These are phyloP conservation scores for Teunomyces tritomae DNA, from an alignment of 805 yeast genomes.

Conservation along the genomic window DNA sequence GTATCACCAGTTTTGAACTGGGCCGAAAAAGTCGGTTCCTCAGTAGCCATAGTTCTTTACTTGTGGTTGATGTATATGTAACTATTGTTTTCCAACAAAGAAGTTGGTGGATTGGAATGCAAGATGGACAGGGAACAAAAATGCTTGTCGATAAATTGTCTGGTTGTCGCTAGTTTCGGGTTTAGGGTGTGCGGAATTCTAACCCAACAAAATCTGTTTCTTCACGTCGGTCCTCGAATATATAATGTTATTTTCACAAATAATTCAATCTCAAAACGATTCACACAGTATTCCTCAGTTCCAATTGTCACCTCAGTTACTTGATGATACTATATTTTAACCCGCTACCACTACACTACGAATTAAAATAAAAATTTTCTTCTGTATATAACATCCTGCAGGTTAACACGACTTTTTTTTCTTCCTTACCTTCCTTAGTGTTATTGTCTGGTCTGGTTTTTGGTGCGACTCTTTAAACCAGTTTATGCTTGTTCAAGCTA, in stretches of 20 bases:
- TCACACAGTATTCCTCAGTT: neutral
- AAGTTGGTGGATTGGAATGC: no score
- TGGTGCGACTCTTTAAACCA: neutral
- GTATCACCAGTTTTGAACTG: conserved; percentile 31
- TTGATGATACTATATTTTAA: neutral
- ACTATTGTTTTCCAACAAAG: no score
- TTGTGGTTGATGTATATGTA: neutral
- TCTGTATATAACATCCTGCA: neutral
- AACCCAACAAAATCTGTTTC: neutral
- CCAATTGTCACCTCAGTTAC: neutral
- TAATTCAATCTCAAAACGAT: neutral
- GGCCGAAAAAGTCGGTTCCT: neutral
- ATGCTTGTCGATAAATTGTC: neutral
- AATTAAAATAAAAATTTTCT: neutral
- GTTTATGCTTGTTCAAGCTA: no score
- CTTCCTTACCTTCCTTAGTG: neutral
- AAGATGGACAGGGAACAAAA: neutral
- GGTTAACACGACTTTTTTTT: neutral
- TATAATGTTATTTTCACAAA: no score
- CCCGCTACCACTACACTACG: neutral
- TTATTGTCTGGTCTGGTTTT: neutral
- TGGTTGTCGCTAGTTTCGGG: neutral
- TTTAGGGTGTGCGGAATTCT: conserved; percentile 2
- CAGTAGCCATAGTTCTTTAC: neutral
- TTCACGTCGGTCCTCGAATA: no score